These are phyloP conservation scores for Sugiyamaella japonica DNA, from an alignment of 1,139 yeast genomes.

Conservation along the genomic window DNA sequence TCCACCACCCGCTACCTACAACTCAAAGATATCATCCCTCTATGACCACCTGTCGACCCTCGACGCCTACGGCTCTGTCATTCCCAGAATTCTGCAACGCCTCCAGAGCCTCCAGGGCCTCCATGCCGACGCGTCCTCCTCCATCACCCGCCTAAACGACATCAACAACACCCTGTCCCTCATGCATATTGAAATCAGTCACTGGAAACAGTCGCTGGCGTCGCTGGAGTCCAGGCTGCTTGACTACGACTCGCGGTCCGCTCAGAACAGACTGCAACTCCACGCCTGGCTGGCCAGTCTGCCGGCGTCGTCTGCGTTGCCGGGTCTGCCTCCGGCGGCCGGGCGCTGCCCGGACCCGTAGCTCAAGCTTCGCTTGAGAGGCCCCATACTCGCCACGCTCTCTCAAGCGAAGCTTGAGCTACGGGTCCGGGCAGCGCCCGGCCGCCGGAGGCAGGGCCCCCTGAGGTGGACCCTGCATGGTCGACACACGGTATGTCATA, in stretches of 20 bases:
- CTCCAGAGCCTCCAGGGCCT: conserved; percentile 48
- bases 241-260: conserved; percentile 32
- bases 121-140: conserved; percentile 54
- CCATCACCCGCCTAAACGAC: conserved; percentile 52
- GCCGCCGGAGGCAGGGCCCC: too few species aligned
- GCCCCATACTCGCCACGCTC: neutral
- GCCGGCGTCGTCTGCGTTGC: neutral
- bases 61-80: conserved; percentile 39
- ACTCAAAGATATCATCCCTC: conserved; percentile 30
- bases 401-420: too few species aligned
- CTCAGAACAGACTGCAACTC: conserved; percentile 24
- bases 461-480: neutral
- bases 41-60: conserved; percentile 44
- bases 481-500: neutral
- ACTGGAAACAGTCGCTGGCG: conserved; percentile 47
- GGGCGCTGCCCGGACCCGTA: conserved; percentile 9
- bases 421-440: too few species aligned
- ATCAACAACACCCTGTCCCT: conserved; percentile 44
- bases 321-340: conserved; percentile 3
- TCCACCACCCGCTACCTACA: neutral
- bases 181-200: conserved; percentile 44
- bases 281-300: conserved; percentile 23
- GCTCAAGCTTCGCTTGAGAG: neutral
- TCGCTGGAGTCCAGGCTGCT: conserved; percentile 45
- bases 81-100: conserved; percentile 49